Base-by-base conservation (phyloP, 805 yeast genomes). In the Lipomyces spencermartinsiae region DNA sequence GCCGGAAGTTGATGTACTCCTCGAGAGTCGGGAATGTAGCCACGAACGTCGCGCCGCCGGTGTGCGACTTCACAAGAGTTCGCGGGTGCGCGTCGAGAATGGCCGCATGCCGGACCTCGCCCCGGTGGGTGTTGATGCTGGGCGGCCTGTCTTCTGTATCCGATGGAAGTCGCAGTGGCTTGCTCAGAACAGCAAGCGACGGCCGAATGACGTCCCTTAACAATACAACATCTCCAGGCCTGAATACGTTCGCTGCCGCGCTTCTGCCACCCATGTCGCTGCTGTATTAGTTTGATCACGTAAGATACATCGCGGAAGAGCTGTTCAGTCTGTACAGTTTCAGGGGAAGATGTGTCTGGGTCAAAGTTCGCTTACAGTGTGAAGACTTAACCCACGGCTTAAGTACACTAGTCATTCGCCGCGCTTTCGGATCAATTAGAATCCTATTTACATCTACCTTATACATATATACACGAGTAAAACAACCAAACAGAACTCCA, bases 21-120 rank as follows among this genome's bases (percentile, higher is more conserved):
- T 84, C 87, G n/a, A 83, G 74, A 0, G 84, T 78, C 2, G 86
- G 84, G 8, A 75, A 74, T 0, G 80, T 76, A 7, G 78, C 76
- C 8, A 81, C 76, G 67, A 78, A 82, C 58, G 79, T 75, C 61
- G 76, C 71, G 16, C 34, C 51, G 22, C 68, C 74, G 43, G 69
- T 67, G 19, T 61, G 66, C 2, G 78, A 75, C 5, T 76, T 71
- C 14, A 79, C 76, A 19, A 79, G 71, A 1, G 77, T 73, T 54
- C 84, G 74, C 3, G 84, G 79, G n/a, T 73, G 68, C 5, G 77
- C 59, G 1, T 82, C 84, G 12, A 84, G 73, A 16, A 84, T 74
- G 25, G 78, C 80, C 7, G 78, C 77, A 71, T 83, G 86, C 22
- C 25, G 25, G 39, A 59, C 46, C 37, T 39, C 34, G 35, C 62